These are phyloP conservation scores for Microcyclospora pomicola DNA, from an alignment of 2,329 filamentous ascomycete species.

Conservation along the genomic window DNA sequence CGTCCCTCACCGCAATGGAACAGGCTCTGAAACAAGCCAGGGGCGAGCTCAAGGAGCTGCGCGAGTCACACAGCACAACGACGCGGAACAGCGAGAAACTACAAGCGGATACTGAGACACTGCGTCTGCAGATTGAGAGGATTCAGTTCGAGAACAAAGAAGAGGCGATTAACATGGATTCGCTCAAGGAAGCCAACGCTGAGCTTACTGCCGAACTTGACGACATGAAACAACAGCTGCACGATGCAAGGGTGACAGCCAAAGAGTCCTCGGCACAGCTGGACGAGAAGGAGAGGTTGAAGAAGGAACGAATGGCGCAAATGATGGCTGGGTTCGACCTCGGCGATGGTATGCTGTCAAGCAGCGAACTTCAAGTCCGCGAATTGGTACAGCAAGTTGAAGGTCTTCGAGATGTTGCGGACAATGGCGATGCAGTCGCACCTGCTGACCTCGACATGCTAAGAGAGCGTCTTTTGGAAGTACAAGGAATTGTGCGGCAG, in stretches of 20 bases:
- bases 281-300: conserved; percentile 97
- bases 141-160: conserved; percentile 94
- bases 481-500: conserved; percentile 83
- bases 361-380: conserved; percentile 76
- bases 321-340: conserved; percentile 99
- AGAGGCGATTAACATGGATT: conserved; percentile 93
- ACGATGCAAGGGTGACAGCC: conserved; percentile 92
- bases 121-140: conserved; percentile 94
- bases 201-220: conserved; percentile 87
- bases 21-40: conserved; percentile 69
- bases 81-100: conserved; percentile 85
- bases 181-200: conserved; percentile 85
- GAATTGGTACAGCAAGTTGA: conserved; percentile 76
- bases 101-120: conserved; percentile 72
- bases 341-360: conserved; percentile 81
- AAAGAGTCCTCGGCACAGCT: conserved; percentile 81
- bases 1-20: conserved; percentile 63
- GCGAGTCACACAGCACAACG: conserved; percentile 70
- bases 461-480: conserved; percentile 67
- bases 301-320: conserved; percentile 98
- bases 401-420: conserved; percentile 59
- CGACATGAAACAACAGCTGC: conserved; percentile 87
- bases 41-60: conserved; percentile 72
- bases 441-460: conserved; percentile 70
- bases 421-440: conserved; percentile 63